Percentiles rank a stretch among this genome's conserved stretches.
These are phyloP conservation scores for Penicillium fuscoglaucum DNA, from an alignment of 2,329 filamentous ascomycete species.

Conservation along the genomic window DNA sequence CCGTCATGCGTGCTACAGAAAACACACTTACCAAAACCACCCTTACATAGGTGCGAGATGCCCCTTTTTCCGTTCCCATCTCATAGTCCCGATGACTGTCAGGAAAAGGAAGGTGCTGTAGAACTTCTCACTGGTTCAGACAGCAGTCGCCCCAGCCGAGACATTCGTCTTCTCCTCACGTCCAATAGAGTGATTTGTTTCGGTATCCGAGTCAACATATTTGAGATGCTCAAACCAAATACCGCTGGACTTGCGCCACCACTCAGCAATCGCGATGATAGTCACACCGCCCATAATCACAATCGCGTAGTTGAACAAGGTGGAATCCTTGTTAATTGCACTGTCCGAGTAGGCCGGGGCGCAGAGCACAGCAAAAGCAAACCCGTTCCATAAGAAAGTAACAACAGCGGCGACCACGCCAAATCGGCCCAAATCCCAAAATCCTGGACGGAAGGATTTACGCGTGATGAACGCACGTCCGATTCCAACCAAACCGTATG, in stretches of 20 bases:
- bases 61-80: background rate
- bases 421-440: slow-evolving; percentile 46
- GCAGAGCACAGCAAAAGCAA: slow-evolving; percentile 48
- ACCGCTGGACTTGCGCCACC: slow-evolving; percentile 25
- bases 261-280: slow-evolving; percentile 22
- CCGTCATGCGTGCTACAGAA: slow-evolving; percentile 25
- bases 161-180: background rate
- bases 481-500: slow-evolving; percentile 48
- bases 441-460: slow-evolving; percentile 44
- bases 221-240: slow-evolving; percentile 26
- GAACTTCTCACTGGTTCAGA: slow-evolving; percentile 3
- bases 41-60: background rate
- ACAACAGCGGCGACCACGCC: slow-evolving; percentile 47
- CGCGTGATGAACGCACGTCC: slow-evolving; percentile 46
- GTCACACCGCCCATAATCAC: slow-evolving; percentile 49
- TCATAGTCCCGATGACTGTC: background rate
- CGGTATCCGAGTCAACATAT: slow-evolving; percentile 12
- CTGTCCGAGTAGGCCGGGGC: slow-evolving; percentile 40
- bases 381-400: slow-evolving; percentile 49
- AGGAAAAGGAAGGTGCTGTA: background rate
- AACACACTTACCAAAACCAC: slow-evolving; percentile 17
- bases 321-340: slow-evolving; percentile 22
- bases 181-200: slow-evolving; percentile 8
- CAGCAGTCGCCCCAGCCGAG: background rate
- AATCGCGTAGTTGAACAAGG: slow-evolving; percentile 39